Conservation (phyloP, 805 yeast species). For the Hanseniaspora thailandica region DNA sequence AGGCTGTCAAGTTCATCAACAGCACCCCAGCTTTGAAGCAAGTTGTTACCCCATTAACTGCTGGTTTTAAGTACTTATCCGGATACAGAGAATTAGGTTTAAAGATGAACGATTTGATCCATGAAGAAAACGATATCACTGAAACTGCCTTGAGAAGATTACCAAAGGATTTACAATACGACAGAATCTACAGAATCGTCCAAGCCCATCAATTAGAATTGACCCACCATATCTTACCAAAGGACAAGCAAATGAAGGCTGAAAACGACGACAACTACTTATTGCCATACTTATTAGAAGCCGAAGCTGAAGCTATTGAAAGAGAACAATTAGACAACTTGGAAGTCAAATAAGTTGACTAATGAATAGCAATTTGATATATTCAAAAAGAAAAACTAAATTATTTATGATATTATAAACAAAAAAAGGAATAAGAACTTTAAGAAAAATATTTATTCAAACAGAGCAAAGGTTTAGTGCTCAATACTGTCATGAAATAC, state of each 20-base stretch:
- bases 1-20: slow-evolving; percentile 65
- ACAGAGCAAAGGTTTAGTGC: no score
- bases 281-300: slow-evolving; percentile 81
- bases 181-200: slow-evolving; percentile 82
- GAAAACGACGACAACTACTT: slow-evolving; percentile 76
- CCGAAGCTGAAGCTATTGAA: slow-evolving; percentile 84
- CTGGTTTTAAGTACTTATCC: slow-evolving; percentile 56
- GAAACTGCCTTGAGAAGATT: slow-evolving; percentile 83
- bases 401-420: no score
- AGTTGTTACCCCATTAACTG: slow-evolving; percentile 68
- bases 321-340: slow-evolving; percentile 80
- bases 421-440: no score
- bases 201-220: slow-evolving; percentile 84
- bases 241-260: slow-evolving; percentile 61
- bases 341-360: slow-evolving; percentile 25
- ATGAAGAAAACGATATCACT: slow-evolving; percentile 76
- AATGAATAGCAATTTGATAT: not conserved
- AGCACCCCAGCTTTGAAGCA: slow-evolving; percentile 68
- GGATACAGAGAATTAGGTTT: slow-evolving; percentile 95
- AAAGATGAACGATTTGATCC: slow-evolving; percentile 74
- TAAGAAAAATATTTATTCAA: no score
- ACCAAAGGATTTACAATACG: slow-evolving; percentile 72
- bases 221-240: slow-evolving; percentile 75
- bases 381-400: not conserved
- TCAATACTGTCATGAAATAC: no score